Conservation (phyloP, 1,284 basidiomycete genomes). For the Ganoderma sinense region DNA sequence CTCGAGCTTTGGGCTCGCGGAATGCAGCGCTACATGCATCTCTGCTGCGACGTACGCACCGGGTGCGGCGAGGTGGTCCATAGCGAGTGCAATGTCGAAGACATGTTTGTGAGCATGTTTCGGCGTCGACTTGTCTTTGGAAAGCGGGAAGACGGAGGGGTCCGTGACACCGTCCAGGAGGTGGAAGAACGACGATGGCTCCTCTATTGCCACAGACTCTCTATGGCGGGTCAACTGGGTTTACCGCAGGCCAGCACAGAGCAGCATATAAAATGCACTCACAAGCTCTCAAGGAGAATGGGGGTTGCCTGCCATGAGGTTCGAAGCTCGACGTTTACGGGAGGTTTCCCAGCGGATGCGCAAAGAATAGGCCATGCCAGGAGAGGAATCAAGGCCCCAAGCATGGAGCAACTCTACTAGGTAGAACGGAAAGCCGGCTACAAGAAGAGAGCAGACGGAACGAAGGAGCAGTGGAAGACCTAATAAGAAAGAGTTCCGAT, state of each 20-base stretch:
- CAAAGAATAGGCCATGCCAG: conserved; percentile 24
- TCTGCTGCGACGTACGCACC: conserved; percentile 60
- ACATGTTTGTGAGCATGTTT: conserved; percentile 62
- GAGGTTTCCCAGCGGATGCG: conserved; percentile 49
- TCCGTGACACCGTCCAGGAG: conserved; percentile 71
- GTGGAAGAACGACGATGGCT: conserved; percentile 73
- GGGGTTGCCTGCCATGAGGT: conserved; percentile 85
- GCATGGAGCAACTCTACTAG: conserved; percentile 14
- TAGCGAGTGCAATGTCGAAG: conserved; percentile 55
- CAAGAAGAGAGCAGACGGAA: background rate
- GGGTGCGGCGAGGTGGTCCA: conserved; percentile 56
- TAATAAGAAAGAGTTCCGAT: background rate
- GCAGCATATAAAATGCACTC: conserved; percentile 40
- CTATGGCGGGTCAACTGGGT: conserved; percentile 43
- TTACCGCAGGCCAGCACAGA: background rate
- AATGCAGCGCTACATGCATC: conserved; percentile 72
- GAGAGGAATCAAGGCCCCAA: conserved; percentile 19
- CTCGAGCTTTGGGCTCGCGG: conserved; percentile 74
- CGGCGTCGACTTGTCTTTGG: conserved; percentile 45
- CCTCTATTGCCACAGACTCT: conserved; percentile 69
- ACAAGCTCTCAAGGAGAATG: conserved; percentile 86
- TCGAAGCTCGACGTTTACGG: conserved; percentile 79
- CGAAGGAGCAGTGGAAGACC: background rate
- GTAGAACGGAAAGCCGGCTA: background rate
- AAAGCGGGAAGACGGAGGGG: conserved; percentile 48